Percentiles rank a stretch among this genome's conserved stretches.
Evolutionary conservation across 1,284 basidiomycete species (phyloP).

Genomic region (Ceratobasidium sp.): DNA sequence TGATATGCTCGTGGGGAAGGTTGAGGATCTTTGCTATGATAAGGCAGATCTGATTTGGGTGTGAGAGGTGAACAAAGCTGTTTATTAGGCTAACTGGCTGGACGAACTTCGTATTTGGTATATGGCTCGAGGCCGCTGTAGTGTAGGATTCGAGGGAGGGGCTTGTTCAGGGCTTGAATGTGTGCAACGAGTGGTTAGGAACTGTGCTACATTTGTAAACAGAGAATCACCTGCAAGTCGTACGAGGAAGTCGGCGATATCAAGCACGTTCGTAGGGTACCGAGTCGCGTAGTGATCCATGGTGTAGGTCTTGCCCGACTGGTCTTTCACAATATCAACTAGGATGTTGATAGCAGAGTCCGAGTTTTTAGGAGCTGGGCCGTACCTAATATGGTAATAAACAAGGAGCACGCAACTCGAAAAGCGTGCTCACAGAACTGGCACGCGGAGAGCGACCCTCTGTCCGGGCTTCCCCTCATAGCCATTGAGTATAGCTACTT

Average conservation of each 20-base stretch:
- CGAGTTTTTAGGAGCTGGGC: conserved; percentile 75
- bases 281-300: conserved; percentile 90
- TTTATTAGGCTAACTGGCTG: not conserved
- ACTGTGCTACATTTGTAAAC: conserved; percentile 1
- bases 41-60: conserved; percentile 66
- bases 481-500: conserved; percentile 66
- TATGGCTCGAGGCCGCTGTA: conserved; percentile 78
- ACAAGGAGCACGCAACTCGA: not conserved
- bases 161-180: conserved; percentile 44
- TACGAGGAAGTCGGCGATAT: conserved; percentile 79
- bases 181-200: conserved; percentile 1
- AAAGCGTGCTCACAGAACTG: conserved; percentile 69
- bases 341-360: conserved; percentile 84
- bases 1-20: conserved; percentile 71
- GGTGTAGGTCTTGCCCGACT: conserved; percentile 78
- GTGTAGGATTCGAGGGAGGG: conserved; percentile 74
- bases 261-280: conserved; percentile 58
- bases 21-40: conserved; percentile 74
- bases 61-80: not conserved
- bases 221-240: conserved; percentile 64
- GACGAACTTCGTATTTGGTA: conserved; percentile 76
- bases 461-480: conserved; percentile 59
- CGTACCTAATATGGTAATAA: conserved; percentile 65
- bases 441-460: conserved; percentile 76
- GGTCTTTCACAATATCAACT: conserved; percentile 79